Evolutionary conservation across 352 stramenopile genomes (phyloP).

Genomic region (Pythium phragmitis): DNA sequence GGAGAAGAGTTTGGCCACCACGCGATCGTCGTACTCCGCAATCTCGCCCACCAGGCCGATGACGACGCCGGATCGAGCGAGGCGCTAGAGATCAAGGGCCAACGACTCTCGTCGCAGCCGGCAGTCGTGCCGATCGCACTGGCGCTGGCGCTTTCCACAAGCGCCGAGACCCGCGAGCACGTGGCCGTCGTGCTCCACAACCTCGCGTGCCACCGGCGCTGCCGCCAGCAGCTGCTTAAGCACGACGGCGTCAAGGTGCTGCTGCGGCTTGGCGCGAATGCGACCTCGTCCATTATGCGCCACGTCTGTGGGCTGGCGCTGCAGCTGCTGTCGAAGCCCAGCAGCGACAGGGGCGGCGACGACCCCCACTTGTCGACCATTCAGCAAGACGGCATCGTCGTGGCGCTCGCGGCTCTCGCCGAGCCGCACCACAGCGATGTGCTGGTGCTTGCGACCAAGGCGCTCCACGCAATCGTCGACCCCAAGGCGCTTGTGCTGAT

Average conservation of each 20-base stretch:
- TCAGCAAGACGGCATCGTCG: conserved; percentile 68
- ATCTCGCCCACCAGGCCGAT: conserved; percentile 52
- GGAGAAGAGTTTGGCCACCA: conserved; percentile 72
- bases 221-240: conserved; percentile 67
- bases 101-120: conserved; percentile 52
- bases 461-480: conserved; percentile 21
- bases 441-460: conserved; percentile 34
- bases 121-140: conserved; percentile 58
- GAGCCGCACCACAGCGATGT: conserved; percentile 63
- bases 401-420: conserved; percentile 53
- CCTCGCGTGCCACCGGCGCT: conserved; percentile 50
- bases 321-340: conserved; percentile 48
- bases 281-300: conserved; percentile 47
- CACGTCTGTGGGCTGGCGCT: conserved; percentile 67
- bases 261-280: conserved; percentile 45
- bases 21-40: conserved; percentile 61
- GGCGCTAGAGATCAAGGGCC: conserved; percentile 44
- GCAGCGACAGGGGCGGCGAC: conserved; percentile 25
- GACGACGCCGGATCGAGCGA: background rate
- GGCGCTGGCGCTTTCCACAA: conserved; percentile 45
- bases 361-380: conserved; percentile 54
- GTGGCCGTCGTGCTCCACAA: conserved; percentile 71
- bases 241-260: conserved; percentile 77
- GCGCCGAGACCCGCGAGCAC: conserved; percentile 58
- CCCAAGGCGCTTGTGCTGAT: conserved; percentile 22